Percentiles rank a stretch among this genome's conserved stretches.
Evolutionary conservation across 495 filamentous ascomycete species (phyloP).

Genomic region (Neurospora sp.): DNA sequence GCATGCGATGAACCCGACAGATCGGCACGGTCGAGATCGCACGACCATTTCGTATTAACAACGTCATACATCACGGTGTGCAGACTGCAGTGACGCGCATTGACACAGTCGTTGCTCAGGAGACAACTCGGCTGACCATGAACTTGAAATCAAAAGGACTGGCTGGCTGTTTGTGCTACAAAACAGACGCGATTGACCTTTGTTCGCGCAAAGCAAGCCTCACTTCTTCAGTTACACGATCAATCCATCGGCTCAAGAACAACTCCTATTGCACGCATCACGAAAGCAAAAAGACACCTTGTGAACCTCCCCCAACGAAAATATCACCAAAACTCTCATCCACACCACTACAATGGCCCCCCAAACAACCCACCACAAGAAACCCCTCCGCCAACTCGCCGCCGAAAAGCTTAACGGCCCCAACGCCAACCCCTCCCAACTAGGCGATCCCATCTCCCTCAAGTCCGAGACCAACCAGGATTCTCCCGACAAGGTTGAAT

Average conservation of each 20-base stretch:
- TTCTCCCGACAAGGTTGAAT: neutral
- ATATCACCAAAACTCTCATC: neutral
- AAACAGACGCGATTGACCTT: neutral
- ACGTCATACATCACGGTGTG: neutral
- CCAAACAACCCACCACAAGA: neutral
- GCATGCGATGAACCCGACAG: neutral
- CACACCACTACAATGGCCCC: neutral
- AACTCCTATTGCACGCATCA: neutral
- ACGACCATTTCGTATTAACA: neutral
- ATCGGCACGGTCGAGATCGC: neutral
- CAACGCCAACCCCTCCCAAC: constrained; percentile 28
- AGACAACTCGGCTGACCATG: neutral
- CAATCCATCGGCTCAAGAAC: neutral
- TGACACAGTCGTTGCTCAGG: neutral
- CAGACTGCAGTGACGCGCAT: neutral
- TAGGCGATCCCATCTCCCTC: constrained; percentile 32
- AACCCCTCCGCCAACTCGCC: constrained; percentile 18
- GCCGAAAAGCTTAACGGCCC: constrained; percentile 27
- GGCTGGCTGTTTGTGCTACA: neutral
- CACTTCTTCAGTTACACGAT: neutral
- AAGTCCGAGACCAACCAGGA: constrained; percentile 28
- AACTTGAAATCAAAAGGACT: neutral
- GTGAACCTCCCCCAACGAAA: neutral
- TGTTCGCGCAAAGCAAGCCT: neutral
- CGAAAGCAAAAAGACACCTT: neutral